Evolutionary conservation across 2,329 filamentous ascomycete genomes (phyloP).

Genomic region (Teratosphaeria nubilosa): DNA sequence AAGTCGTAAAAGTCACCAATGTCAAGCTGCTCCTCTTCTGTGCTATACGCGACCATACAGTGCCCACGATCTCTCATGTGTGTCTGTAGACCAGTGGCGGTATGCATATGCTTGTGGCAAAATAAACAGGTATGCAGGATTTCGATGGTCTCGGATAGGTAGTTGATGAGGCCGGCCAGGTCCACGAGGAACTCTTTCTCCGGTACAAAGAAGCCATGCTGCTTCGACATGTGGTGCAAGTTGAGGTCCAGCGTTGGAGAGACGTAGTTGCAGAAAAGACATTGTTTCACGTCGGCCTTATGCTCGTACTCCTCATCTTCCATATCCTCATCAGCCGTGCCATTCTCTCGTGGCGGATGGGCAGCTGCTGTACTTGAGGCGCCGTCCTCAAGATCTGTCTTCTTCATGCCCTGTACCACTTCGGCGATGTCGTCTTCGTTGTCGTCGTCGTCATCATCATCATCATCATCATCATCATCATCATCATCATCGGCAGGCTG

Average conservation of each 20-base stretch:
- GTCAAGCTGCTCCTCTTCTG: constrained; percentile 81
- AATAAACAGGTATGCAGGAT: constrained; percentile 76
- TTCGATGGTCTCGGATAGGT: constrained; percentile 70
- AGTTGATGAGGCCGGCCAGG: constrained; percentile 66
- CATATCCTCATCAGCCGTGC: constrained; percentile 26
- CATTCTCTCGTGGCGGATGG: constrained; percentile 10
- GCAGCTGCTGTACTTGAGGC: constrained; percentile 3
- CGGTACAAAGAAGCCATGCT: constrained; percentile 92
- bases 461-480: constrained; percentile 45
- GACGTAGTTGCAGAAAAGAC: constrained; percentile 85
- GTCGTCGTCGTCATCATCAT: constrained; percentile 47
- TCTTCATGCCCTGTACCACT: constrained; percentile 68
- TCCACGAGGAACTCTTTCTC: constrained; percentile 78
- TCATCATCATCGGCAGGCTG: constrained; percentile 40
- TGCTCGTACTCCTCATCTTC: constrained; percentile 23
- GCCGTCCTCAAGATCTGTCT: constrained; percentile 39
- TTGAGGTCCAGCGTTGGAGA: constrained; percentile 69
- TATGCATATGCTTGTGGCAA: constrained; percentile 75
- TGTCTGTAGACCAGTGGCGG: constrained; percentile 72
- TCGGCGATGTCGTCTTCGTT: constrained; percentile 54
- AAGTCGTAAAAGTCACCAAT: constrained; percentile 98
- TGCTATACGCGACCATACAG: constrained; percentile 89
- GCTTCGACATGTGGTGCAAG: constrained; percentile 78
- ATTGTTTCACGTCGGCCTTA: constrained; percentile 41
- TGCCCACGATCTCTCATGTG: constrained; percentile 97